Conservation (phyloP, 257 asterid species). For the Nemophila menziesii region DNA sequence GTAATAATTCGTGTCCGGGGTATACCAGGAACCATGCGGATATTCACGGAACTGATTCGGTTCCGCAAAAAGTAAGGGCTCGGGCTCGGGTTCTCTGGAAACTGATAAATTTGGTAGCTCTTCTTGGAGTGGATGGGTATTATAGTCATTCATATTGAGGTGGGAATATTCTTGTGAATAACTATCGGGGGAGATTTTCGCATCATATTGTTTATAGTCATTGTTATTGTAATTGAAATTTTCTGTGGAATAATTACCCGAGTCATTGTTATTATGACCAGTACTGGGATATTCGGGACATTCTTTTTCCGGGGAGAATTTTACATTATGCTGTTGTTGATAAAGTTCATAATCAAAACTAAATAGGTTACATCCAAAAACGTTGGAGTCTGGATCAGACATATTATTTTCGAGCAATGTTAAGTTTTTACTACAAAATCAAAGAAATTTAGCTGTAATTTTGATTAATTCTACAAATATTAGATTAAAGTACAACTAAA, state of each 20-base stretch:
- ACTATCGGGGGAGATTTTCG: too few relatives aligned
- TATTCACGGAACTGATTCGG: conserved; percentile 30
- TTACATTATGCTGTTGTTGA: conserved; percentile 51
- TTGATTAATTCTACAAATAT: too few relatives aligned
- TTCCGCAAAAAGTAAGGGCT: conserved; percentile 31
- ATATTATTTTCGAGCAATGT: conserved; percentile 7
- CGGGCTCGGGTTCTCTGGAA: conserved; percentile 43
- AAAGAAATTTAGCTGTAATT: neutral
- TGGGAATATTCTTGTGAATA: too few relatives aligned
- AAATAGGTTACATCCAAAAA: conserved; percentile 51
- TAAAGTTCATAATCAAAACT: conserved; percentile 66
- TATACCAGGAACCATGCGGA: conserved; percentile 36
- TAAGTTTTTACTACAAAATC: neutral
- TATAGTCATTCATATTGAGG: too few relatives aligned
- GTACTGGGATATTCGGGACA: conserved; percentile 26
- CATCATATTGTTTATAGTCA: too few relatives aligned
- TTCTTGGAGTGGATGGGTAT: conserved; percentile 52
- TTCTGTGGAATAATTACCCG: too few relatives aligned
- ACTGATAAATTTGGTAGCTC: conserved; percentile 48
- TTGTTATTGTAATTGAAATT: conserved; percentile 31
- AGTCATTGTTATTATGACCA: conserved; percentile 49
- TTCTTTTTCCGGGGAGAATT: conserved; percentile 56
- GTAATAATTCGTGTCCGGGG: conserved; percentile 37
- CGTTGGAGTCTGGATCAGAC: conserved; percentile 63
- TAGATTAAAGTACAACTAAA: neutral